Percentiles rank a stretch among this genome's conserved stretches.
Evolutionary conservation across 139 green algal species (phyloP).

Genomic region (Chlorella vulgaris): DNA sequence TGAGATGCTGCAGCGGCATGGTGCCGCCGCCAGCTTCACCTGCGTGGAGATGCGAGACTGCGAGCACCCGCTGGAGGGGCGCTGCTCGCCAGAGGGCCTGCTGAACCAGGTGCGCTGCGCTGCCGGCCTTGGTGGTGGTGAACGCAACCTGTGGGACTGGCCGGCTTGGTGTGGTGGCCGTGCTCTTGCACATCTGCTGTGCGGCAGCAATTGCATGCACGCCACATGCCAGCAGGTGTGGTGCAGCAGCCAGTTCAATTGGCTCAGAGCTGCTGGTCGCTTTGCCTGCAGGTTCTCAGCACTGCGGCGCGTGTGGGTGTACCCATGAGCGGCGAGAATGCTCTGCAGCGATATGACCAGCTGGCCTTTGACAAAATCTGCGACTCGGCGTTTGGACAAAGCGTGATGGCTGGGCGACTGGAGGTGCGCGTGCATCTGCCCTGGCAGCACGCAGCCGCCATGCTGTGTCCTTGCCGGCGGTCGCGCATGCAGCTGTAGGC

Average conservation of each 20-base stretch:
- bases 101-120: slow-evolving; percentile 60
- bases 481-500: too few species aligned
- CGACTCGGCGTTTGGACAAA: slow-evolving; percentile 87
- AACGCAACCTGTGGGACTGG: background rate
- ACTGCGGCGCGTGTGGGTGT: slow-evolving; percentile 71
- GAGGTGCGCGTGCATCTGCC: slow-evolving; percentile 43
- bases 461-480: too few species aligned
- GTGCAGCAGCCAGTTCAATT: too few species aligned
- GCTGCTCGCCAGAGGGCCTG: slow-evolving; percentile 90
- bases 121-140: background rate
- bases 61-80: slow-evolving; percentile 91
- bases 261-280: too few species aligned
- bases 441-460: too few species aligned
- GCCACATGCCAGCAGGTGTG: too few species aligned
- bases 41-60: slow-evolving; percentile 99
- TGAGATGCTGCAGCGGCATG: slow-evolving; percentile 63
- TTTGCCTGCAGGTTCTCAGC: slow-evolving; percentile 81
- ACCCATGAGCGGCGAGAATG: slow-evolving; percentile 93
- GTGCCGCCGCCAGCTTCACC: slow-evolving; percentile 91
- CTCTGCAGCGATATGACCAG: slow-evolving; percentile 95
- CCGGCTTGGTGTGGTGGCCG: too few species aligned
- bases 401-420: slow-evolving; percentile 73
- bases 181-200: too few species aligned
- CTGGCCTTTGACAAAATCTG: slow-evolving; percentile 92
- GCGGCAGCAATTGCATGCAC: too few species aligned